Evolutionary conservation across 352 stramenopile species (phyloP).

Genomic region (Phytophthora pinifolia): DNA sequence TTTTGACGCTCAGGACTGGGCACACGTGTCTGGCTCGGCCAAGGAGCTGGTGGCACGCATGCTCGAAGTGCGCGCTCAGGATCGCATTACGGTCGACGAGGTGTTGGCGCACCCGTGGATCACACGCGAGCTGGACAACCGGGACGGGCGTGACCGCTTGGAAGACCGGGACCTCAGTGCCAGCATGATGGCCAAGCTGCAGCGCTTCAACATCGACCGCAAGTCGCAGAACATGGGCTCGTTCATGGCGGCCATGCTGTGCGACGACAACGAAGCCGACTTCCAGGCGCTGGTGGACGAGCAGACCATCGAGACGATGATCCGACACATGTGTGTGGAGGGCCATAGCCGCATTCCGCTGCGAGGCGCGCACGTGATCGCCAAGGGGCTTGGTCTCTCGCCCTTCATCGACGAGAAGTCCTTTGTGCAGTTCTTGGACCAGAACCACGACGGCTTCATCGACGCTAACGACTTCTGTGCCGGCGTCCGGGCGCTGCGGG

Average conservation of each 20-base stretch:
- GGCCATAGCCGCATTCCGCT: slow-evolving; percentile 49
- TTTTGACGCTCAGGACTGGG: slow-evolving; percentile 67
- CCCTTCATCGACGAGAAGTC: slow-evolving; percentile 61
- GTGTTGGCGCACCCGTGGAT: slow-evolving; percentile 71
- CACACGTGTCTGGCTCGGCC: slow-evolving; percentile 48
- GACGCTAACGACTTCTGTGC: slow-evolving; percentile 69
- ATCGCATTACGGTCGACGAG: slow-evolving; percentile 73
- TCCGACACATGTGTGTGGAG: slow-evolving; percentile 59
- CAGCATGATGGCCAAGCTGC: slow-evolving; percentile 51
- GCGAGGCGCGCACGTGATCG: slow-evolving; percentile 50
- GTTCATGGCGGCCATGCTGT: slow-evolving; percentile 60
- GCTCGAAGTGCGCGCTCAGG: slow-evolving; percentile 69
- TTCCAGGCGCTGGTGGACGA: slow-evolving; percentile 56
- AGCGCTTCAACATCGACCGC: slow-evolving; percentile 80
- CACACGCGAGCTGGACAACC: slow-evolving; percentile 18
- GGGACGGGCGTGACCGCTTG: background rate
- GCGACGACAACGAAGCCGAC: slow-evolving; percentile 55
- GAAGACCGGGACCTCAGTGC: slow-evolving; percentile 35
- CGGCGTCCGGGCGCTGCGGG: slow-evolving; percentile 56
- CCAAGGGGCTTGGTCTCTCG: slow-evolving; percentile 56
- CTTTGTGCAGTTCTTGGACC: slow-evolving; percentile 68
- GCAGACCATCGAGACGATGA: slow-evolving; percentile 63
- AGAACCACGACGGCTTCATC: slow-evolving; percentile 73
- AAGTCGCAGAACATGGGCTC: slow-evolving; percentile 78
- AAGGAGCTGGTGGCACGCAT: slow-evolving; percentile 74